Evolutionary conservation across 768 basidiomycete species (phyloP).

Genomic region (Chlorophyllum brunneum): DNA sequence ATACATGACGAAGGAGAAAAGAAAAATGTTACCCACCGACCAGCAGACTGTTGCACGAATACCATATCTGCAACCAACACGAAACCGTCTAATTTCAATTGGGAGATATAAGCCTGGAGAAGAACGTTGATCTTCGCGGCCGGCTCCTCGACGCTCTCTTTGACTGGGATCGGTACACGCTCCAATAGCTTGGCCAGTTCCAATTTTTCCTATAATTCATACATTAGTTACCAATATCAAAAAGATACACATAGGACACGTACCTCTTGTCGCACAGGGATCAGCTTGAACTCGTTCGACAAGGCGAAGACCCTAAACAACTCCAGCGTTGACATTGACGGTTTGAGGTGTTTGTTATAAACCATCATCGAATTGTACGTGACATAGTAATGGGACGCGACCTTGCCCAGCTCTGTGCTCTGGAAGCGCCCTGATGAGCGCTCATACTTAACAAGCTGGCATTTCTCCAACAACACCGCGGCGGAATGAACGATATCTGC

Average conservation of each 20-base stretch:
- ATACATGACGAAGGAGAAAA: conserved; percentile 14
- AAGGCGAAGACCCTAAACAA: conserved; percentile 94
- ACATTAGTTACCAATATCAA: conserved; percentile 44
- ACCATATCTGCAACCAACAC: conserved; percentile 91
- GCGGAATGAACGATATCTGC: conserved; percentile 93
- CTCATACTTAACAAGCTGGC: conserved; percentile 92
- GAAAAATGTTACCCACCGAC: conserved; percentile 56
- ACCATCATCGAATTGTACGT: conserved; percentile 94
- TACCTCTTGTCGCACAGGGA: conserved; percentile 11
- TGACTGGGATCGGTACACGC: conserved; percentile 94
- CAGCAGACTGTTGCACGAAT: conserved; percentile 95
- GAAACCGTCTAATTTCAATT: conserved; percentile 82
- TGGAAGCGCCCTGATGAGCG: conserved; percentile 84
- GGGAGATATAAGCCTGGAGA: conserved; percentile 84
- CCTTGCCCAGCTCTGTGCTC: conserved; percentile 88
- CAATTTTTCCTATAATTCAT: conserved; percentile 79
- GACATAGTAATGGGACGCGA: conserved; percentile 95
- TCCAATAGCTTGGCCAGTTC: conserved; percentile 89
- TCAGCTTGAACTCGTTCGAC: conserved; percentile 91
- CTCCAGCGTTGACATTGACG: conserved; percentile 85
- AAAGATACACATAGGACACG: conserved; percentile 32
- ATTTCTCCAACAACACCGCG: conserved; percentile 90
- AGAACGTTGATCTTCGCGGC: conserved; percentile 97
- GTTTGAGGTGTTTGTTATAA: conserved; percentile 90
- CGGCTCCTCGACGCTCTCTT: conserved; percentile 94